Base-by-base conservation (phyloP, 2,329 filamentous ascomycete species). In the Capronia epimyces region DNA sequence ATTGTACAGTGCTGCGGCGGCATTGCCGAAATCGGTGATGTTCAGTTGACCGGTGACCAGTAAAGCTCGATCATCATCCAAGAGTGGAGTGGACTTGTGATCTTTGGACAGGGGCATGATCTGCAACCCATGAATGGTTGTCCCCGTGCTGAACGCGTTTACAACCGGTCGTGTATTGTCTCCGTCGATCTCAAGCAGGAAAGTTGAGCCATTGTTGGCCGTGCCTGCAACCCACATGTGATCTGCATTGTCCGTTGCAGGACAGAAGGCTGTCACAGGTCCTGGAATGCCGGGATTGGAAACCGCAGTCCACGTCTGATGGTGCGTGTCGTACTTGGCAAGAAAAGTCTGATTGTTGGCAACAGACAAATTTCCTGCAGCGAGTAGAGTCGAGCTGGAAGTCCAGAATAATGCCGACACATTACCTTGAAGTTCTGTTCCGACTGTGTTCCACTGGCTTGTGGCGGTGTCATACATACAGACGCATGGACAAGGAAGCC, bases 1-100 rank as follows among this genome's bases (percentile, higher is more conserved):
- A 64, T 97, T 88, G 73, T 87, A 98, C 22, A 96, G 73, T 6
- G 84, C 91, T 7, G 88, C 89, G 12, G 91, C 95, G 4, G 86
- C 88, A 50, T 83, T 84, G 52, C 91, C 90, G 64, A 89, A 89
- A 43, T 73, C 72, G 0, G 85, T 81, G 15, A 97, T 76, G 58
- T 82, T 78, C 59, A 98, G 80, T 46, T 85, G 80, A 32, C 93
- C 93, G n/a, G 88, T 88, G 43, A 97, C 74, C 69, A 98, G 78
- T 29, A 98, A 79, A 3, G 82, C 78, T 65, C 93, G 82, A 55
- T 82, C 75, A 15, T 77, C 69, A 45, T 82, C 76, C 13, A 98
- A 70, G 5, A 89, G 72, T 31, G 79, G 69, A 1, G 79, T 82
- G 12, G 75, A 69, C 29, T 73, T 79, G 65, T 97, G 93, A 13